Conservation (phyloP, 2,329 filamentous ascomycete genomes). For the Fusarium subtropicale region DNA sequence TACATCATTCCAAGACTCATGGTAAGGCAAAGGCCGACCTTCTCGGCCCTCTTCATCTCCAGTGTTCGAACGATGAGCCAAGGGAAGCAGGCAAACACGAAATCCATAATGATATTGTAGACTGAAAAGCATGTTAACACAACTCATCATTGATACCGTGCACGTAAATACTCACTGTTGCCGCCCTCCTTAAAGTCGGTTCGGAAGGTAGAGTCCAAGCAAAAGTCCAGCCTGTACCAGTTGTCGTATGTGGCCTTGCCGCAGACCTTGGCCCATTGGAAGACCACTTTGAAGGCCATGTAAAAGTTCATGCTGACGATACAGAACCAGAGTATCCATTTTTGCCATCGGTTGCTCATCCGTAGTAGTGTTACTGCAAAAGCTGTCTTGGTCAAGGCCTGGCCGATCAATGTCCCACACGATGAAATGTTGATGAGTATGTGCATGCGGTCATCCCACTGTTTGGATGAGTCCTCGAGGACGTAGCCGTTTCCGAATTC, state of each 20-base stretch:
- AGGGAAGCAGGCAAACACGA: conserved; percentile 61
- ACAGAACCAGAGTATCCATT: conserved; percentile 60
- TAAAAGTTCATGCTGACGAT: conserved; percentile 62
- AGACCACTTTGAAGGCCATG: conserved; percentile 60
- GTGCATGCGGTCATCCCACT: conserved; percentile 64
- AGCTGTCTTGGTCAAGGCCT: conserved; percentile 54
- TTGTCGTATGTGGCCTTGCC: conserved; percentile 56
- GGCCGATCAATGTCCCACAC: conserved; percentile 53
- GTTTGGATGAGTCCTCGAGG: conserved; percentile 50
- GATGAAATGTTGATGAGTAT: conserved; percentile 61
- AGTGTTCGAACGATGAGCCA: conserved; percentile 62
- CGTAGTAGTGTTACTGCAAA: conserved; percentile 54
- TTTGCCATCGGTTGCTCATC: conserved; percentile 59
- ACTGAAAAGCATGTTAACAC: conserved; percentile 48
- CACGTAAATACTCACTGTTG: conserved; percentile 54
- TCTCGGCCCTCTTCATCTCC: conserved; percentile 61
- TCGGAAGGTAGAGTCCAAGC: conserved; percentile 54
- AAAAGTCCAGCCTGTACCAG: conserved; percentile 62
- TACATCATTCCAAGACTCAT: conserved; percentile 64
- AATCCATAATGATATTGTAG: conserved; percentile 66
- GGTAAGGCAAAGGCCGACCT: conserved; percentile 61
- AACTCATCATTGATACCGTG: fast-evolving
- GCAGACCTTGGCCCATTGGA: conserved; percentile 63
- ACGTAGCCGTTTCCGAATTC: conserved; percentile 63
- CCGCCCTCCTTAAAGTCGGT: conserved; percentile 62